Conservation (phyloP, 192 early-diverging fungal genomes). For the Entomortierella parvispora region DNA sequence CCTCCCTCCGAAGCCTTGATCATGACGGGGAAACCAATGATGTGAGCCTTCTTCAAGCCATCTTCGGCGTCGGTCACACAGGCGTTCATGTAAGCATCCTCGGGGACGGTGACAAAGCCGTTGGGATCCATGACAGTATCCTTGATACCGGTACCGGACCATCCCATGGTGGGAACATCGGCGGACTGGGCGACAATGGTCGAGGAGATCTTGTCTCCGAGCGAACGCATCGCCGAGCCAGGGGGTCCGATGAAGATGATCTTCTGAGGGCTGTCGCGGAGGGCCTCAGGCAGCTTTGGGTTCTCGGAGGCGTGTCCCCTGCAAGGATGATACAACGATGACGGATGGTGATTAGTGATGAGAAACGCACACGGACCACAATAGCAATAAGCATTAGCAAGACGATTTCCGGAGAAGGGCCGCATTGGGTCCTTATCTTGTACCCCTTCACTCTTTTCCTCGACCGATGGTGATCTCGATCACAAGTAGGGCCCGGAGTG, state of each 20-base stretch:
- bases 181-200: constrained; percentile 99
- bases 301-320: constrained; percentile 99
- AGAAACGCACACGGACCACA: background rate
- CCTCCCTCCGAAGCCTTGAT: constrained; percentile 99
- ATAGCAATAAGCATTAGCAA: no score
- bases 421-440: background rate
- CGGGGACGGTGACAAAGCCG: constrained; percentile 84
- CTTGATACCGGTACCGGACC: constrained; percentile 91
- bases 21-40: constrained; percentile 98
- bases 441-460: background rate
- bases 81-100: constrained; percentile 81
- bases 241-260: constrained; percentile 98
- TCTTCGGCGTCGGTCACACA: constrained; percentile 89
- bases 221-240: constrained; percentile 95
- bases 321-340: constrained; percentile 4
- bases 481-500: no score
- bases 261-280: constrained; percentile 80
- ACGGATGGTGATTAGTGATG: background rate
- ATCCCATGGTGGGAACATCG: constrained; percentile 94
- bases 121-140: constrained; percentile 73
- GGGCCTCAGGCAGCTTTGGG: constrained; percentile 92
- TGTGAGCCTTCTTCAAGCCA: constrained; percentile 83
- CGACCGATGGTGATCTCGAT: background rate
- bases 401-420: no score
- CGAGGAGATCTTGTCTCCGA: constrained; percentile 99